Evolutionary conservation across 2,329 filamentous ascomycete genomes (phyloP).

Genomic region (Tolypocladium ophioglossoides): DNA sequence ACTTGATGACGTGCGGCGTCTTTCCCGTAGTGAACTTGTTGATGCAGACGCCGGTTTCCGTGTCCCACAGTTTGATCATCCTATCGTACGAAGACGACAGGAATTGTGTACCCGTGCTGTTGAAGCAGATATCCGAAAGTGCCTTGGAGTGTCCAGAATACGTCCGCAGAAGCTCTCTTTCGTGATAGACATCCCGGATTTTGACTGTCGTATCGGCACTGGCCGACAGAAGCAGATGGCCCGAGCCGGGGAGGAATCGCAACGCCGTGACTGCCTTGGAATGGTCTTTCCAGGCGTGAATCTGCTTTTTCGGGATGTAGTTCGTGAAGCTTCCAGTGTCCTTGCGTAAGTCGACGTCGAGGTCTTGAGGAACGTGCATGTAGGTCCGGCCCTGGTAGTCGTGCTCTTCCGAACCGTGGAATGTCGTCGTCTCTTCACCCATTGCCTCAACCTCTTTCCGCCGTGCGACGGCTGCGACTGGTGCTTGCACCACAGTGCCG

Average conservation of each 20-base stretch:
- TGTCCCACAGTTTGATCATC: constrained; percentile 97
- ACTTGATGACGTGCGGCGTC: constrained; percentile 88
- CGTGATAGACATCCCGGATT: constrained; percentile 90
- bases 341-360: constrained; percentile 77
- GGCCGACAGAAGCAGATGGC: constrained; percentile 82
- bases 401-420: constrained; percentile 72
- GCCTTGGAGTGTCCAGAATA: constrained; percentile 86
- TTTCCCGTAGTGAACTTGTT: constrained; percentile 87
- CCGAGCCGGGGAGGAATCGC: constrained; percentile 79
- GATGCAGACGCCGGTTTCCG: constrained; percentile 82
- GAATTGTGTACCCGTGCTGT: constrained; percentile 71
- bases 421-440: constrained; percentile 72
- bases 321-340: constrained; percentile 74
- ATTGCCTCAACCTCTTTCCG: constrained; percentile 48
- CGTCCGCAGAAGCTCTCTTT: constrained; percentile 79
- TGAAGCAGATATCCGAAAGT: constrained; percentile 83
- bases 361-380: constrained; percentile 91
- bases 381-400: constrained; percentile 96
- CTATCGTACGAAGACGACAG: constrained; percentile 88
- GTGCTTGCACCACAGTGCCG: constrained; percentile 48
- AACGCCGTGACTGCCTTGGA: constrained; percentile 77
- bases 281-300: constrained; percentile 82
- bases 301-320: constrained; percentile 86
- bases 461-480: constrained; percentile 40
- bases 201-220: constrained; percentile 85